Evolutionary conservation across 2,329 filamentous ascomycete genomes (phyloP).

Genomic region (Verticillium isaacii): DNA sequence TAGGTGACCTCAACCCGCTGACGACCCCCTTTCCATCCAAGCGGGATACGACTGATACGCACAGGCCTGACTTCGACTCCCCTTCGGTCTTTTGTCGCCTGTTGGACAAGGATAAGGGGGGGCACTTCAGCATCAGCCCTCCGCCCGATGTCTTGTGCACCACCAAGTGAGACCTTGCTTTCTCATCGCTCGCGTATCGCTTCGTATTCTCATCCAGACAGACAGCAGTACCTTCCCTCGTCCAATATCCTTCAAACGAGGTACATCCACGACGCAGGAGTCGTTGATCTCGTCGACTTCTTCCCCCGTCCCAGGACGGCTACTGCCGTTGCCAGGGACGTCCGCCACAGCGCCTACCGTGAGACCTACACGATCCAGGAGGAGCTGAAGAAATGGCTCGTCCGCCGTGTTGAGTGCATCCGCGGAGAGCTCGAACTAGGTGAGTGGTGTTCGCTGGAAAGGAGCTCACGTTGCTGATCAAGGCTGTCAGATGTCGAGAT

Average conservation of each 20-base stretch:
- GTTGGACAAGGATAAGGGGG: slow-evolving; percentile 69
- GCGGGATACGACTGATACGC: neutral
- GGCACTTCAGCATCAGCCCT: slow-evolving; percentile 65
- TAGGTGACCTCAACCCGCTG: slow-evolving; percentile 25
- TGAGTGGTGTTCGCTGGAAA: slow-evolving; percentile 18
- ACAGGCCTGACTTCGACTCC: slow-evolving; percentile 73
- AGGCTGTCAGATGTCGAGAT: slow-evolving; percentile 54
- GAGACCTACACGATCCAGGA: slow-evolving; percentile 51
- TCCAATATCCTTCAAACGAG: slow-evolving; percentile 72
- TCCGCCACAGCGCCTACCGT: slow-evolving; percentile 46
- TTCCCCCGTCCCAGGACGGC: slow-evolving; percentile 65
- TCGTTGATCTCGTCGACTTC: slow-evolving; percentile 70
- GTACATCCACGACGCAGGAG: slow-evolving; percentile 72
- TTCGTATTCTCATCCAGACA: neutral
- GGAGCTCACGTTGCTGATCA: neutral
- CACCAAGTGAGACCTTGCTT: slow-evolving; percentile 44
- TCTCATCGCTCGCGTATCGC: neutral
- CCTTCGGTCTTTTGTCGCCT: slow-evolving; percentile 71
- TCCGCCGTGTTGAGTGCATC: slow-evolving; percentile 68
- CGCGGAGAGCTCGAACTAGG: slow-evolving; percentile 60
- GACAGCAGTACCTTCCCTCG: slow-evolving; percentile 69
- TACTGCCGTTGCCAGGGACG: slow-evolving; percentile 39
- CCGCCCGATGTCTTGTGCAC: slow-evolving; percentile 48
- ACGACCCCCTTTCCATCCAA: neutral
- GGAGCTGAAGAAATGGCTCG: slow-evolving; percentile 66